Evolutionary conservation across 78 protist species (phyloP).

Genomic region (Dictyostelium capitatum): DNA sequence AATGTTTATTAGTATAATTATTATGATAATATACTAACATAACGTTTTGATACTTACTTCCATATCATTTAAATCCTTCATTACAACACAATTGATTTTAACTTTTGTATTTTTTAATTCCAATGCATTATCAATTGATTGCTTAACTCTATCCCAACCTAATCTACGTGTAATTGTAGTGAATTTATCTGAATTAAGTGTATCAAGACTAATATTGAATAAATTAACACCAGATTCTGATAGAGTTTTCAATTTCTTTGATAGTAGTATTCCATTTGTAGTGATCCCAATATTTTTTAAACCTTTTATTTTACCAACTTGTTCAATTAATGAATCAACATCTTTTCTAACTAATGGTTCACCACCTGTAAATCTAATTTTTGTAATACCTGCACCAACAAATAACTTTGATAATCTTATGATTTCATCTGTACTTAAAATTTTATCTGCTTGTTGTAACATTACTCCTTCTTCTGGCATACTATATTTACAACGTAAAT

Average conservation of each 20-base stretch:
- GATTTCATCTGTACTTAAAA: conserved; percentile 86
- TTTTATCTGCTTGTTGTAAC: conserved; percentile 58
- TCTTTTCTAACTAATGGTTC: conserved; percentile 89
- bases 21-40: background rate
- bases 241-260: conserved; percentile 69
- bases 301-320: conserved; percentile 74
- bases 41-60: conserved; percentile 59
- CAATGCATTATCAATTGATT: conserved; percentile 71
- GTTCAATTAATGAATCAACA: conserved; percentile 21
- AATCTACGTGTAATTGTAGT: conserved; percentile 85
- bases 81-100: conserved; percentile 92
- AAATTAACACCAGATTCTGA: conserved; percentile 70
- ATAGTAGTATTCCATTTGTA: conserved; percentile 90
- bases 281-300: conserved; percentile 85
- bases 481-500: conserved; percentile 87
- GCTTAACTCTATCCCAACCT: conserved; percentile 82
- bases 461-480: conserved; percentile 96
- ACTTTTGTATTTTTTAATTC: conserved; percentile 31
- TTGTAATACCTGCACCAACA: conserved; percentile 86
- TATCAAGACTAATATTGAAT: conserved; percentile 92
- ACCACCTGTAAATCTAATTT: conserved; percentile 96
- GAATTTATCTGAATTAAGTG: conserved; percentile 82
- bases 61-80: conserved; percentile 91
- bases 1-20: background rate
- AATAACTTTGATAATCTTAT: conserved; percentile 83